phyloP scores from a whole-genome alignment of 73 alveolate species.

The Paramecium tetraurelia region DNA sequence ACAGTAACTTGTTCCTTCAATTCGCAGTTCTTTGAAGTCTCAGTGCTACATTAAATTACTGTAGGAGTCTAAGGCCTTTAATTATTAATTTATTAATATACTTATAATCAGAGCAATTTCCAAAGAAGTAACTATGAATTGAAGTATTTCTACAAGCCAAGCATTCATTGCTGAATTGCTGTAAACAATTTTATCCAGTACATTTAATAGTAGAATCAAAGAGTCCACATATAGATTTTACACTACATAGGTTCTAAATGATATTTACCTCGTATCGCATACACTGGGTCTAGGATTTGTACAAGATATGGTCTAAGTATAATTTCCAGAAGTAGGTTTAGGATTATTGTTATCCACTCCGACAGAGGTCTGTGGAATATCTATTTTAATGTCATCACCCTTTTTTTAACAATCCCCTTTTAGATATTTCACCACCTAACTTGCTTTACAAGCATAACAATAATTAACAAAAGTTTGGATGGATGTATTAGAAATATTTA shows the following conservation, averaged over 20 bases:
- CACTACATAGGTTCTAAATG: not conserved
- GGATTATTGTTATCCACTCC: not conserved
- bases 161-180: not conserved
- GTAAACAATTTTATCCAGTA: not conserved
- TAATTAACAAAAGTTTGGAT: not conserved
- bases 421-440: not conserved
- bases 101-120: constrained; percentile 20
- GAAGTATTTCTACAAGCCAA: not conserved
- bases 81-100: not conserved
- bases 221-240: not conserved
- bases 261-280: not conserved
- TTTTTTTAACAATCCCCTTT: not conserved
- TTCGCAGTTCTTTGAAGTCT: not conserved
- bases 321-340: not conserved
- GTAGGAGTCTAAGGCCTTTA: constrained; percentile 1
- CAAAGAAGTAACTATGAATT: not conserved
- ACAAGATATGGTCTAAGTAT: not conserved
- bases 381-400: not conserved
- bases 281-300: constrained; percentile 7
- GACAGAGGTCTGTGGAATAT: not conserved
- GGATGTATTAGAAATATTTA: not conserved
- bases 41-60: not conserved
- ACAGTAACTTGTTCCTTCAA: not conserved
- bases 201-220: not conserved
- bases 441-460: constrained; percentile 38